These are phyloP conservation scores for Elongisporangium prolatum DNA, from an alignment of 352 stramenopile species.

Conservation along the genomic window DNA sequence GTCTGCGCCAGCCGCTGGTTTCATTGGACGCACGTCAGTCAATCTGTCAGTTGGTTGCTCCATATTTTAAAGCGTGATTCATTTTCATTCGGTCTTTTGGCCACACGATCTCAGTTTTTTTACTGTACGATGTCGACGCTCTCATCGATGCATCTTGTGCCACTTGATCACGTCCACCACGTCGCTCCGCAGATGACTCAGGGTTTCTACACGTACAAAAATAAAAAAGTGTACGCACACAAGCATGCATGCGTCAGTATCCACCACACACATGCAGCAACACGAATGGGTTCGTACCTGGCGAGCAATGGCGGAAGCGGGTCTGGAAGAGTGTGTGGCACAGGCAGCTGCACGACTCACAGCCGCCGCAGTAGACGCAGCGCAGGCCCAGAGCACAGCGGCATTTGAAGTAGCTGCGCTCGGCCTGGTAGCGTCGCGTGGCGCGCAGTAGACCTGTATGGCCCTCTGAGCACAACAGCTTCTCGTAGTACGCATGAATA, in stretches of 20 bases:
- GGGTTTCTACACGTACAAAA: slow-evolving; percentile 14
- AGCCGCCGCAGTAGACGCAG: slow-evolving; percentile 69
- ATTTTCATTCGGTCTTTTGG: not conserved
- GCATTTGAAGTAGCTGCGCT: slow-evolving; percentile 74
- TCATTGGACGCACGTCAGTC: not conserved
- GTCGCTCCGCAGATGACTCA: slow-evolving; percentile 30
- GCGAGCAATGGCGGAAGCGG: slow-evolving; percentile 68
- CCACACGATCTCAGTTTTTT: not conserved
- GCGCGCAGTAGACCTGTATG: slow-evolving; percentile 63
- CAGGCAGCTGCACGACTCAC: slow-evolving; percentile 74
- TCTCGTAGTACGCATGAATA: slow-evolving; percentile 60
- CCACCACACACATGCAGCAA: not conserved
- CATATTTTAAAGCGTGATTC: not conserved
- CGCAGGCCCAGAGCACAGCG: slow-evolving; percentile 49
- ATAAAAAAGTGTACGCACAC: not conserved
- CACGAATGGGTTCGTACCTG: slow-evolving; percentile 35
- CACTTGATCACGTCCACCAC: slow-evolving; percentile 41
- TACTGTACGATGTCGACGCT: not conserved
- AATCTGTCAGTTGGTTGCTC: not conserved
- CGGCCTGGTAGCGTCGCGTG: slow-evolving; percentile 57
- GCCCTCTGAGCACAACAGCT: slow-evolving; percentile 63
- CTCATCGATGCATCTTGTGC: slow-evolving; percentile 22
- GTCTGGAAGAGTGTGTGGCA: slow-evolving; percentile 88
- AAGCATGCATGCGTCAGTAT: not conserved
- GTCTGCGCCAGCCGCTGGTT: not conserved